Percentiles rank a stretch among this genome's conserved stretches.
phyloP scores from a whole-genome alignment of 73 alveolate species.

The Diophrys sp. region DNA sequence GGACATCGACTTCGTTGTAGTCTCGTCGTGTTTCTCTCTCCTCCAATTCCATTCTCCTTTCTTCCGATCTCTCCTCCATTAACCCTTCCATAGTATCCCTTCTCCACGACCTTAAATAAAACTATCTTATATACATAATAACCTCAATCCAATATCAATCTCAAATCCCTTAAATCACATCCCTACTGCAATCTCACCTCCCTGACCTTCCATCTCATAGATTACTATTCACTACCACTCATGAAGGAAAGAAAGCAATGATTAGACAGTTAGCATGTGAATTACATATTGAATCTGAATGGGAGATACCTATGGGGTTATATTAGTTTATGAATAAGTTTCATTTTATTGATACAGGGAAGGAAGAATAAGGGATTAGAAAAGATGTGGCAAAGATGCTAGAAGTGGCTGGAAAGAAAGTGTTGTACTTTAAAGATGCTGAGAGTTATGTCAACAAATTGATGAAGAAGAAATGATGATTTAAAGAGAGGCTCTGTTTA shows the following conservation, averaged over 20 bases:
- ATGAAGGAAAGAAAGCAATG: neutral
- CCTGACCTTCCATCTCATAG: too few relatives aligned
- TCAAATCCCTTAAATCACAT: too few relatives aligned
- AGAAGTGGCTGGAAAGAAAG: neutral
- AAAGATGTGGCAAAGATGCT: neutral
- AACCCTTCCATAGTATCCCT: too few relatives aligned
- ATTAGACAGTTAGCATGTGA: neutral
- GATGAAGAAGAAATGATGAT: neutral
- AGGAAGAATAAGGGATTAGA: neutral
- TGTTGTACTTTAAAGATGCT: neutral
- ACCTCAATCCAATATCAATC: too few relatives aligned
- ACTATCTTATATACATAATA: too few relatives aligned
- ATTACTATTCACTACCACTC: neutral
- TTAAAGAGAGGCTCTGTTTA: neutral
- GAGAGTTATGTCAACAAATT: neutral
- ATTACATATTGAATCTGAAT: neutral
- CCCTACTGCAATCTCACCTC: too few relatives aligned
- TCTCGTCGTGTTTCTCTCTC: too few relatives aligned
- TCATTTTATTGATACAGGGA: neutral
- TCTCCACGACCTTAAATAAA: too few relatives aligned
- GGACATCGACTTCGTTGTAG: too few relatives aligned
- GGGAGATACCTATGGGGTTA: neutral
- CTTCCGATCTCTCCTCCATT: too few relatives aligned
- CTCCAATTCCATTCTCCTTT: too few relatives aligned
- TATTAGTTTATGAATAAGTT: neutral